phyloP scores from a whole-genome alignment of 768 basidiomycete genomes.

The Coprinopsis strossmayeri region DNA sequence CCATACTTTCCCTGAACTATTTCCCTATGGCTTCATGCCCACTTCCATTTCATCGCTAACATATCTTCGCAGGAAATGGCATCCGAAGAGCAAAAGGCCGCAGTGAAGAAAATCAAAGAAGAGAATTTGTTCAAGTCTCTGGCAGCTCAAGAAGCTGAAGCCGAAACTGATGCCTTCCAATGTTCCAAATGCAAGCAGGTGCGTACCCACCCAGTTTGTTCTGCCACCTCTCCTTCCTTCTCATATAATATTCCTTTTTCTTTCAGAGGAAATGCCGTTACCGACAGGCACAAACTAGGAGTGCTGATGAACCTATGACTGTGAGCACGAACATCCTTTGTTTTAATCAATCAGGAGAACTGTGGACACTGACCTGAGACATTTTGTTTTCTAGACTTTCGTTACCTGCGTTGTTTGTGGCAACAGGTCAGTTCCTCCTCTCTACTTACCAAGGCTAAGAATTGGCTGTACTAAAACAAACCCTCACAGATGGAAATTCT shows the following conservation, averaged over 20 bases:
- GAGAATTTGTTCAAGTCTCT: constrained; percentile 89
- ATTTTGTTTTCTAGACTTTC: constrained; percentile 54
- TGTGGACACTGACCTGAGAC: too few relatives aligned
- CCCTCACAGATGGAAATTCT: constrained; percentile 33
- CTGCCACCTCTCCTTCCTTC: not conserved
- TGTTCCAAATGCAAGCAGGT: constrained; percentile 92
- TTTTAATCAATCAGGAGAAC: not conserved
- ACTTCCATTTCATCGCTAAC: not conserved
- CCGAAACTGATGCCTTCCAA: constrained; percentile 98
- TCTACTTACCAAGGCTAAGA: not conserved
- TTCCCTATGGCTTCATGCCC: too few relatives aligned
- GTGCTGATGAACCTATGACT: constrained; percentile 99
- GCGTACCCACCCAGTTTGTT: constrained; percentile 10
- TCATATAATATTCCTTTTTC: not conserved
- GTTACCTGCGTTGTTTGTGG: constrained; percentile 72
- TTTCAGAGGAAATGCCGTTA: constrained; percentile 78
- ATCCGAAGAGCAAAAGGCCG: constrained; percentile 82
- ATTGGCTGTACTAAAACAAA: not conserved
- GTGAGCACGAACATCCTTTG: not conserved
- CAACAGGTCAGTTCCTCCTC: constrained; percentile 21
- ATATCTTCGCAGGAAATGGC: constrained; percentile 76
- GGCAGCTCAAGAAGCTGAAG: constrained; percentile 82
- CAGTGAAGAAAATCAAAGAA: constrained; percentile 73
- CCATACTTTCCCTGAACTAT: too few relatives aligned
- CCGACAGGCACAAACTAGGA: constrained; percentile 94